phyloP scores from a whole-genome alignment of 306 rosid species.

The Lathyrus oleraceus region DNA sequence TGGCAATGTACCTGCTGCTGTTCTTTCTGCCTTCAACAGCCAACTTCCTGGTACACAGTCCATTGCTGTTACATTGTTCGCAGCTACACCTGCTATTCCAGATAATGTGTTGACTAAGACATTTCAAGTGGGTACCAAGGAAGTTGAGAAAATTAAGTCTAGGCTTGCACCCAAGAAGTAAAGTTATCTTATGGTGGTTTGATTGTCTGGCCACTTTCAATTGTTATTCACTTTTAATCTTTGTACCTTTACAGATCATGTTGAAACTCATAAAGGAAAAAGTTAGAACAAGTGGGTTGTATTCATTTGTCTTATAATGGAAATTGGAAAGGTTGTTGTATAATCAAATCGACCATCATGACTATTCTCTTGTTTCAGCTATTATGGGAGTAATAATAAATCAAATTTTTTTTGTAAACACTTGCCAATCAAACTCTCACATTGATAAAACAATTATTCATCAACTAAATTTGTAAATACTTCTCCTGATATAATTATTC shows the following conservation, averaged over 20 bases:
- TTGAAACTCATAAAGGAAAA: constrained; percentile 18
- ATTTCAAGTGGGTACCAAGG: constrained; percentile 67
- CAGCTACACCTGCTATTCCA: constrained; percentile 65
- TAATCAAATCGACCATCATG: background rate
- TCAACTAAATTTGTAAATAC: background rate
- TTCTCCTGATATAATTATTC: background rate
- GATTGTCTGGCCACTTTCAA: background rate
- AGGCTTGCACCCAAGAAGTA: constrained; percentile 66
- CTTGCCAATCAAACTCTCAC: background rate
- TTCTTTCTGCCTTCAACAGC: constrained; percentile 76
- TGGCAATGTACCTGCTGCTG: constrained; percentile 58
- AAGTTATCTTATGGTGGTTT: background rate
- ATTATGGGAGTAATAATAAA: background rate
- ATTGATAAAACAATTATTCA: background rate
- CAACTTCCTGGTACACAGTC: constrained; percentile 85
- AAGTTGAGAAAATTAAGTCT: constrained; percentile 66
- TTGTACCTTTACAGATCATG: constrained; percentile 9
- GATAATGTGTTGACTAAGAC: constrained; percentile 70
- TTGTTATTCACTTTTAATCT: background rate
- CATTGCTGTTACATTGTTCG: constrained; percentile 59
- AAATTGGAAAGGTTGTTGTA: constrained; percentile 18
- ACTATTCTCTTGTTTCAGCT: constrained; percentile 9
- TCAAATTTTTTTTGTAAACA: background rate
- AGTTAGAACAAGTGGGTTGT: background rate
- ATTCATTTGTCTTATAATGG: constrained; percentile 17